Base-by-base conservation (phyloP, 1,284 basidiomycete genomes). In the Irpex sp. region DNA sequence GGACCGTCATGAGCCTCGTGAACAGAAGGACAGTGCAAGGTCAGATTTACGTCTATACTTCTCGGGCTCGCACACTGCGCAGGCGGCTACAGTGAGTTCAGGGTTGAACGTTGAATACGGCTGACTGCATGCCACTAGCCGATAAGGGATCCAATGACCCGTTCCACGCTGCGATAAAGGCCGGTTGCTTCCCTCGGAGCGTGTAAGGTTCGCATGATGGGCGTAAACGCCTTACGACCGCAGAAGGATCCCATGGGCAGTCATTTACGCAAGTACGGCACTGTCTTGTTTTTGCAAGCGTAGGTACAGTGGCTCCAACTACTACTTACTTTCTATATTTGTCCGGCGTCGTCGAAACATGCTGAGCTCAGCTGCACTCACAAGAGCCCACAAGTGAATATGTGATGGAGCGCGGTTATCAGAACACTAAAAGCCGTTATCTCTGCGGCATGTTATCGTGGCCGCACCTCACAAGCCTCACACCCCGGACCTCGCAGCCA, bases 351-450 rank as follows among this genome's bases (percentile, higher is more conserved):
- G 31, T 11, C 53, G 31, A 15, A 55, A 31, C 21, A 35, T 21
- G 33, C 13, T 55, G 53, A 55, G 53, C 53, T 55, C 53, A 55
- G 53, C 21, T 17, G 53, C 53, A 55, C 53, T 55, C 53, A 55
- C 53, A 55, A 11, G 53, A 55, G 53, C 26, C 53, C 53, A 55
- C 53, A 55, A 55, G 26, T 55, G 26, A 35, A 55, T 55, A 35
- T 55, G 33, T 55, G 53, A 55, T 55, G 19, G 31, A 55, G 19
- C 33, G 33, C 53, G 53, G 53, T 13, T 55, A 55, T 55, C 53
- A 36, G 1, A 55, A 55, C 31, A 55, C 53, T 55, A 55, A 55
- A 11, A 15, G 53, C 26, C 53, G 53, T 55, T 55, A 55, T 55
- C 53, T 55, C 49, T 50, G 49, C 49, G 49, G 49, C 49, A 50